These are phyloP conservation scores for Fusarium sacchari DNA, from an alignment of 2,329 filamentous ascomycete species.

Conservation along the genomic window DNA sequence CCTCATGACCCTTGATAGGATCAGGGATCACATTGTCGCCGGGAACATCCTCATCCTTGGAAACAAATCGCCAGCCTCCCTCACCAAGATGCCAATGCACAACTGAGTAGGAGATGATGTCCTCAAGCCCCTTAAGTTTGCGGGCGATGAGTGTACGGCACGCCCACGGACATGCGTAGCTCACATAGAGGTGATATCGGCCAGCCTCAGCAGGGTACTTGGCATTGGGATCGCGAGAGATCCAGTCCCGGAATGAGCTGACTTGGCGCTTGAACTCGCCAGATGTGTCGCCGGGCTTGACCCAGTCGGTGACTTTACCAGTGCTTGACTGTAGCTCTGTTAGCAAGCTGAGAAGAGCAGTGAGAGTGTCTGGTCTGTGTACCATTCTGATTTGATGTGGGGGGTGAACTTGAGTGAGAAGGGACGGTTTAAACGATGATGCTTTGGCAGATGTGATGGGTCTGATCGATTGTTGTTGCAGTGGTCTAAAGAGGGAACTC, in stretches of 20 bases:
- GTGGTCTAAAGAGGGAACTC: background rate
- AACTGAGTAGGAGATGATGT: constrained; percentile 80
- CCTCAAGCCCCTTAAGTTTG: constrained; percentile 90
- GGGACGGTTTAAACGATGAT: background rate
- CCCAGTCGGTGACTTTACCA: constrained; percentile 80
- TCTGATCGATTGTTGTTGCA: constrained; percentile 12
- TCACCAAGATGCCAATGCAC: constrained; percentile 90
- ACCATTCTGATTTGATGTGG: constrained; percentile 42
- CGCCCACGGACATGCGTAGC: constrained; percentile 95
- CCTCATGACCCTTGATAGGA: constrained; percentile 76
- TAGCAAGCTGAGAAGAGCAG: constrained; percentile 6
- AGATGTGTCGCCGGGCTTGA: constrained; percentile 76
- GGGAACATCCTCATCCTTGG: constrained; percentile 64
- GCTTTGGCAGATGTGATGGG: constrained; percentile 18
- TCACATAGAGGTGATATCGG: constrained; percentile 94
- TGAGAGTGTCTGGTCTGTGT: background rate
- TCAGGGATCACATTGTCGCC: constrained; percentile 73
- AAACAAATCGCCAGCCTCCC: constrained; percentile 84
- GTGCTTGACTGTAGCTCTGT: constrained; percentile 35
- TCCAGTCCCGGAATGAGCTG: constrained; percentile 83
- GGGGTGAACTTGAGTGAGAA: background rate
- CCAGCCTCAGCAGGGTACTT: constrained; percentile 86
- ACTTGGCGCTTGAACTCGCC: constrained; percentile 94
- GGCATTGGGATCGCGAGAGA: constrained; percentile 76
- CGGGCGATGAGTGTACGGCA: constrained; percentile 88